Evolutionary conservation across 176 grass and related monocot species (phyloP).

Genomic region (Hordeum marinum): DNA sequence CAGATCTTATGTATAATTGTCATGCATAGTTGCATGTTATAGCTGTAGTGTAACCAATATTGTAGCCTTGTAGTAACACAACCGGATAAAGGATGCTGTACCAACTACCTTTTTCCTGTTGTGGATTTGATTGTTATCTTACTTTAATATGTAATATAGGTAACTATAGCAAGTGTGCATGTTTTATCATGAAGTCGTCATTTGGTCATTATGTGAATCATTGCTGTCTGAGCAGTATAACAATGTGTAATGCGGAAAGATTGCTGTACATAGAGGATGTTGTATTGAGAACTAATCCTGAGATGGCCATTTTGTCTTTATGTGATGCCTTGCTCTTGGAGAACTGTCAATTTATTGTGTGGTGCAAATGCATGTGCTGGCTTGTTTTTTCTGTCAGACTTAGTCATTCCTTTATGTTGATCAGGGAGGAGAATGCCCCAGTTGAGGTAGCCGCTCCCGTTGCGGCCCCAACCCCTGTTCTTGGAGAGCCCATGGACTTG

Average conservation of each 20-base stretch:
- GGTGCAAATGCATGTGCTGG: neutral
- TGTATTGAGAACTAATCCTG: neutral
- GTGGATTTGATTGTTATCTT: neutral
- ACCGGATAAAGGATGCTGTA: neutral
- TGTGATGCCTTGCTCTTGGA: neutral
- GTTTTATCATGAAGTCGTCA: neutral
- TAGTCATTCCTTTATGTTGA: neutral
- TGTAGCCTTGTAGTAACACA: neutral
- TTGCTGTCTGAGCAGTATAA: neutral
- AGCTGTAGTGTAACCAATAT: neutral
- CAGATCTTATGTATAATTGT: neutral
- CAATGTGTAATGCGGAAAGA: neutral
- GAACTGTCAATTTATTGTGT: neutral
- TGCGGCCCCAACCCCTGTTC: constrained; percentile 23
- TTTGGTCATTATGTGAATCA: neutral
- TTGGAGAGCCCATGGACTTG: constrained; percentile 65
- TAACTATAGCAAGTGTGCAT: no score
- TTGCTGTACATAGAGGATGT: neutral
- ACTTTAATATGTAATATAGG: no score
- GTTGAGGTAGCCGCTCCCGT: constrained; percentile 24
- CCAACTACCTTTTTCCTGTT: neutral
- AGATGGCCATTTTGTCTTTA: neutral
- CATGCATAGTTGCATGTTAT: neutral
- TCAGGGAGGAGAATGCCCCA: constrained; percentile 44
- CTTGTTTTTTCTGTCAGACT: neutral